Evolutionary conservation across 352 stramenopile genomes (phyloP).

Genomic region (Pythium rishiriense): DNA sequence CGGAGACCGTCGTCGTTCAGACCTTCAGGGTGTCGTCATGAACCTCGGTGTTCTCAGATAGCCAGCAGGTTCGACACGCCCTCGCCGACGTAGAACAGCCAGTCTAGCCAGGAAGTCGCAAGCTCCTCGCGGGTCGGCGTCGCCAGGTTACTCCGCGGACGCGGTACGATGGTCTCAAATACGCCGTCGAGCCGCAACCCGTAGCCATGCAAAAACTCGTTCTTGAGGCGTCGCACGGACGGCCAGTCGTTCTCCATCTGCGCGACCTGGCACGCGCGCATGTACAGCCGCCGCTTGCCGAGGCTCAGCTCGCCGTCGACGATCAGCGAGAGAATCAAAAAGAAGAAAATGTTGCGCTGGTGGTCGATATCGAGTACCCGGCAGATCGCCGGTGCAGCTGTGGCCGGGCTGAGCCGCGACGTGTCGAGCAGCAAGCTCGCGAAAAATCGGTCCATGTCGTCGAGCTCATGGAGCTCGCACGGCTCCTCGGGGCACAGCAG

Average conservation of each 20-base stretch:
- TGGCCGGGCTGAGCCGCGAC: background rate
- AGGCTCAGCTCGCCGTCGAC: conserved; percentile 33
- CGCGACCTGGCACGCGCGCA: conserved; percentile 9
- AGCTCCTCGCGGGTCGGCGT: background rate
- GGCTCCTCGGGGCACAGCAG: conserved; percentile 12
- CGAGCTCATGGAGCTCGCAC: conserved; percentile 36
- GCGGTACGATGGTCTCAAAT: background rate
- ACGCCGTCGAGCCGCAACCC: conserved; percentile 11
- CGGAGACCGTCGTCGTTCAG: background rate
- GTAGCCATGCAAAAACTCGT: conserved; percentile 12
- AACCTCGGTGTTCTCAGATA: background rate
- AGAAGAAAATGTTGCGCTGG: conserved; percentile 44
- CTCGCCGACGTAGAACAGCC: conserved; percentile 8
- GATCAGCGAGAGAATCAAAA: conserved; percentile 46
- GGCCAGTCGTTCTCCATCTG: conserved; percentile 5
- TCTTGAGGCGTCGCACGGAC: conserved; percentile 4
- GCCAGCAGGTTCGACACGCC: conserved; percentile 3
- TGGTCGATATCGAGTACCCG: conserved; percentile 26
- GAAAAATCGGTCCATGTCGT: conserved; percentile 39
- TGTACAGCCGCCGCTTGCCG: conserved; percentile 7
- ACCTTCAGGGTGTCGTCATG: too few relatives aligned
- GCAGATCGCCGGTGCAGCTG: background rate
- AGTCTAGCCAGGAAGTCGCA: conserved; percentile 3
- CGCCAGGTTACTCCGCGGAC: background rate
- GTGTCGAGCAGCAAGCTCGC: conserved; percentile 26